Percentiles rank a stretch among this genome's conserved stretches.
Evolutionary conservation across 2,329 filamentous ascomycete genomes (phyloP).

Genomic region (Ceratocystis eucalypticola): DNA sequence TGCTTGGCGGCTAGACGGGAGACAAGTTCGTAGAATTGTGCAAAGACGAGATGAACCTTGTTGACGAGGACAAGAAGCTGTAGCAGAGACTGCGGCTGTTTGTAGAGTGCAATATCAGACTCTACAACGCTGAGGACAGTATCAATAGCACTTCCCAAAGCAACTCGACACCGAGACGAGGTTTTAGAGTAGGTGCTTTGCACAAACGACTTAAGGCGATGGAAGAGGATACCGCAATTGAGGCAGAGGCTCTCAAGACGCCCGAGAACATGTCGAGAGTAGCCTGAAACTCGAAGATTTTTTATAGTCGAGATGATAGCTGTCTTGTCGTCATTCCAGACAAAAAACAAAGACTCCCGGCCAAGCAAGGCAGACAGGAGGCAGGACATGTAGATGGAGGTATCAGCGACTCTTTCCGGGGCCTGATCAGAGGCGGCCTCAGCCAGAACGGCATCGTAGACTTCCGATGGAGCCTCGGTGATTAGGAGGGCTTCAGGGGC

Average conservation of each 20-base stretch:
- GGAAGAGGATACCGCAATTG: constrained; percentile 35
- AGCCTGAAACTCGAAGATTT: constrained; percentile 41
- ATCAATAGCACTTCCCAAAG: constrained; percentile 38
- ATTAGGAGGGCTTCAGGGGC: constrained; percentile 42
- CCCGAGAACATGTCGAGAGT: constrained; percentile 37
- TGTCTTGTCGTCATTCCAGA: constrained; percentile 39
- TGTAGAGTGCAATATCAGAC: constrained; percentile 34
- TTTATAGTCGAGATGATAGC: constrained; percentile 39
- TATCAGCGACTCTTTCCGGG: constrained; percentile 30
- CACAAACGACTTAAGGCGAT: constrained; percentile 35
- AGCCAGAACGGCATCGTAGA: constrained; percentile 50
- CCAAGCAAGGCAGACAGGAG: constrained; percentile 56
- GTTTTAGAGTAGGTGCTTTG: constrained; percentile 33
- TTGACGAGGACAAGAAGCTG: constrained; percentile 39
- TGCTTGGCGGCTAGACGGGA: constrained; percentile 32
- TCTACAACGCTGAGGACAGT: constrained; percentile 38
- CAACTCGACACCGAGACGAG: constrained; percentile 36
- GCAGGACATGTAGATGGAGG: constrained; percentile 39
- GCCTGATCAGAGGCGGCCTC: constrained; percentile 30
- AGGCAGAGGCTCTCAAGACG: constrained; percentile 36
- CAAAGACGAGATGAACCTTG: constrained; percentile 36
- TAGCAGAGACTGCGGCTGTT: constrained; percentile 35
- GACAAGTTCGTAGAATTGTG: constrained; percentile 39
- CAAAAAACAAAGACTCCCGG: constrained; percentile 57
- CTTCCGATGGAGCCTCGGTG: constrained; percentile 51